These are phyloP conservation scores for Paraurostyla sp. DNA, from an alignment of 73 alveolate species.

Conservation along the genomic window DNA sequence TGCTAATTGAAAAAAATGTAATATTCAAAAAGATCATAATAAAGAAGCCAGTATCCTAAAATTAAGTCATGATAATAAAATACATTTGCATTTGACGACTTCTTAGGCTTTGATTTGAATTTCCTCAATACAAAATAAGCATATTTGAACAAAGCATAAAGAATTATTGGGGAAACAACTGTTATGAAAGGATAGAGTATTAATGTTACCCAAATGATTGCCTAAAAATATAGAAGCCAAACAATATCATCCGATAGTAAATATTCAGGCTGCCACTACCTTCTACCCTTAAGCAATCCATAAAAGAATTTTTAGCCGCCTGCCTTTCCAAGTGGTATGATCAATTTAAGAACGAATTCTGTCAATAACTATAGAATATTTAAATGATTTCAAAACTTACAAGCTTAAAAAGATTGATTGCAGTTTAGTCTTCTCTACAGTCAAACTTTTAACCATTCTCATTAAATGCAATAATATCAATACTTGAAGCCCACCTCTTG, in stretches of 20 bases:
- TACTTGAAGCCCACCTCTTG: not conserved
- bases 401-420: conserved; percentile 48
- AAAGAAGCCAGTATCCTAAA: conserved; percentile 69
- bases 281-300: conserved; percentile 20
- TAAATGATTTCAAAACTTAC: not conserved
- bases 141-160: conserved; percentile 67
- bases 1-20: conserved; percentile 55
- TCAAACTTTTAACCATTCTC: conserved; percentile 46
- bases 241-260: conserved; percentile 74
- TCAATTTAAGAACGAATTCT: conserved; percentile 63
- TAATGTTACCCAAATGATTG: conserved; percentile 70
- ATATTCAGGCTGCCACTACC: conserved; percentile 76
- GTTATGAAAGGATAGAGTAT: conserved; percentile 71
- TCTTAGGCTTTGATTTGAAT: conserved; percentile 63
- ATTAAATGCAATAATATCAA: not conserved
- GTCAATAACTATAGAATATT: conserved; percentile 48
- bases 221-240: conserved; percentile 77
- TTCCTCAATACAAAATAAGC: conserved; percentile 39
- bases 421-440: conserved; percentile 79
- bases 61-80: conserved; percentile 8
- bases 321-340: conserved; percentile 4
- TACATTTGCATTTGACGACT: conserved; percentile 64
- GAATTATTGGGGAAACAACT: conserved; percentile 56
- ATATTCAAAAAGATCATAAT: conserved; percentile 78
- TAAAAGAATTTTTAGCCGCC: not conserved